phyloP scores from a whole-genome alignment of 768 basidiomycete genomes.

The Cubamyces lactineus region DNA sequence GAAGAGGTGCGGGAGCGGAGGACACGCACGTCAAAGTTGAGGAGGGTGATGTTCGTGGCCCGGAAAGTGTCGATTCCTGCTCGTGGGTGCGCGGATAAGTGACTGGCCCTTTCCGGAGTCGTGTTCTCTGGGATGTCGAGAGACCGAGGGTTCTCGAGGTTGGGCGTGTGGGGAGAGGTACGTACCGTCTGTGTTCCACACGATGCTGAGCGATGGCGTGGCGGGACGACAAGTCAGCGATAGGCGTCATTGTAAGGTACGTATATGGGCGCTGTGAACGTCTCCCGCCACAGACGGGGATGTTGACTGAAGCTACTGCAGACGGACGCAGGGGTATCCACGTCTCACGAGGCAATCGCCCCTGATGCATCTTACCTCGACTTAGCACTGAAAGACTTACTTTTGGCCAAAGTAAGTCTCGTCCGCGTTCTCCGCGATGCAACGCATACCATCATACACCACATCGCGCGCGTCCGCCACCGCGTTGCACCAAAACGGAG shows the following conservation, averaged over 20 bases:
- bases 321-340: background rate
- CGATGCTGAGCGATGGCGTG: slow-evolving; percentile 40
- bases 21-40: slow-evolving; percentile 53
- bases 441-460: slow-evolving; percentile 57
- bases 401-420: slow-evolving; percentile 52
- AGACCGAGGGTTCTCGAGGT: background rate
- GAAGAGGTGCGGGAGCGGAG: background rate
- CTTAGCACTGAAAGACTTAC: slow-evolving; percentile 35
- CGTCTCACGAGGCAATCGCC: too few relatives aligned
- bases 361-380: too few relatives aligned
- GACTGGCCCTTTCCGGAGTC: background rate
- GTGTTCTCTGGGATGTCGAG: background rate
- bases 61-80: slow-evolving; percentile 60
- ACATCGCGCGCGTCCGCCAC: slow-evolving; percentile 54
- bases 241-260: background rate
- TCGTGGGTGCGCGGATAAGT: background rate
- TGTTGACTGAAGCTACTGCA: too few relatives aligned
- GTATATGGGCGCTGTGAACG: too few relatives aligned
- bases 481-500: slow-evolving; percentile 65
- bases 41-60: slow-evolving; percentile 48
- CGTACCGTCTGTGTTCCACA: slow-evolving; percentile 63
- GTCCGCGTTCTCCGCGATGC: slow-evolving; percentile 61
- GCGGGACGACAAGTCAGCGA: background rate
- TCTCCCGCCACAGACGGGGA: too few relatives aligned
- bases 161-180: background rate